These are phyloP conservation scores for Solanum etuberosum DNA, from an alignment of 257 asterid genomes.

Conservation along the genomic window DNA sequence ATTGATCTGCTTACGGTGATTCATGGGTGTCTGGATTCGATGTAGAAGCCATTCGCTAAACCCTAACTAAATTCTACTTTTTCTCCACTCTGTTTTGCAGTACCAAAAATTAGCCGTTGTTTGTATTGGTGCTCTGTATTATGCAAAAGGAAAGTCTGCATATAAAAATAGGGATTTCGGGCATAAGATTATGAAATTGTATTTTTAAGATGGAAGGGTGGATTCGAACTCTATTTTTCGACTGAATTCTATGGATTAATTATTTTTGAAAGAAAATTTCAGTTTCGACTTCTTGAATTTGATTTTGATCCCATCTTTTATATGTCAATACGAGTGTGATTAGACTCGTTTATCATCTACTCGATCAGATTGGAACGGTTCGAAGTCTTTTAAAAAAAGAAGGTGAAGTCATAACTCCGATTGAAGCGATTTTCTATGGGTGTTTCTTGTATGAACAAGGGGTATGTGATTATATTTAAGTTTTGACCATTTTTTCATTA, in stretches of 20 bases:
- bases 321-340: not conserved
- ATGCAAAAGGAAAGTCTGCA: not conserved
- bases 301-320: not conserved
- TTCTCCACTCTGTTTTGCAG: not conserved
- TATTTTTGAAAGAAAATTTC: too few species aligned
- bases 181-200: too few species aligned
- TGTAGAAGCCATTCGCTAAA: conserved; percentile 6
- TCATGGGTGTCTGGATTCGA: conserved; percentile 31
- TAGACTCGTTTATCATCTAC: not conserved
- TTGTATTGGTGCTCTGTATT: not conserved
- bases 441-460: not conserved
- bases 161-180: too few species aligned
- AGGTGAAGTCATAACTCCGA: not conserved
- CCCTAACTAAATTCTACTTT: not conserved
- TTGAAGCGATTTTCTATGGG: not conserved
- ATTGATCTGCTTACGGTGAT: conserved; percentile 28
- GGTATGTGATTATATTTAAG: not conserved
- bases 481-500: not conserved
- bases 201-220: too few species aligned
- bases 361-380: not conserved
- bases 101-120: not conserved
- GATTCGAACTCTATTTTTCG: too few species aligned
- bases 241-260: too few species aligned
- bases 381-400: too few species aligned
- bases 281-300: not conserved